These are phyloP conservation scores for Phytophthora meadii DNA, from an alignment of 352 stramenopile species.

Conservation along the genomic window DNA sequence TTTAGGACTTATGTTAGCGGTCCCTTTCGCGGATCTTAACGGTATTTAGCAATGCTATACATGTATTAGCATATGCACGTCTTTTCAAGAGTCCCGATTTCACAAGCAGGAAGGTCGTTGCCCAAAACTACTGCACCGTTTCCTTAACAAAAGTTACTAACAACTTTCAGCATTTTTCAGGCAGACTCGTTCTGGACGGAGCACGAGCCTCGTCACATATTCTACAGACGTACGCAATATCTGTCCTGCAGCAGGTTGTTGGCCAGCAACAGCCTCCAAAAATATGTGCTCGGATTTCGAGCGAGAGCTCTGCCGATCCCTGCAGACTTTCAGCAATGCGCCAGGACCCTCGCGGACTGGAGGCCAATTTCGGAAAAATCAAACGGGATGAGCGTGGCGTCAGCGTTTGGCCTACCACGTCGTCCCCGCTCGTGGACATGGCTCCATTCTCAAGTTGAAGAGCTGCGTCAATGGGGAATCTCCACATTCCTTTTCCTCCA, in stretches of 20 bases:
- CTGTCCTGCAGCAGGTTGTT: neutral
- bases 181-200: constrained; percentile 12
- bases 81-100: too few species aligned
- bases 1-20: too few species aligned
- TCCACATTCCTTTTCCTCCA: constrained; percentile 1
- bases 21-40: too few species aligned
- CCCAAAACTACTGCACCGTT: too few species aligned
- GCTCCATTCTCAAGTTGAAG: constrained; percentile 5
- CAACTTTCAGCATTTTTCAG: neutral
- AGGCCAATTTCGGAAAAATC: constrained; percentile 23
- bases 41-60: too few species aligned
- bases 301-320: constrained; percentile 5
- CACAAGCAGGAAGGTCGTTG: too few species aligned
- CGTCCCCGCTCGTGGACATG: constrained; percentile 6
- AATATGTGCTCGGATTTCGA: neutral
- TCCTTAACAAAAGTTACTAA: too few species aligned
- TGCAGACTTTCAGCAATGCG: neutral
- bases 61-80: too few species aligned
- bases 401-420: constrained; percentile 14
- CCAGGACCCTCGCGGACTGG: constrained; percentile 32
- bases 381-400: constrained; percentile 14
- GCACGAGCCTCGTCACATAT: constrained; percentile 21
- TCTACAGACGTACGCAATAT: neutral
- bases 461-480: too few species aligned
- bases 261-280: neutral